These are phyloP conservation scores for Colletotrichum shisoi DNA, from an alignment of 2,329 filamentous ascomycete species.

Conservation along the genomic window DNA sequence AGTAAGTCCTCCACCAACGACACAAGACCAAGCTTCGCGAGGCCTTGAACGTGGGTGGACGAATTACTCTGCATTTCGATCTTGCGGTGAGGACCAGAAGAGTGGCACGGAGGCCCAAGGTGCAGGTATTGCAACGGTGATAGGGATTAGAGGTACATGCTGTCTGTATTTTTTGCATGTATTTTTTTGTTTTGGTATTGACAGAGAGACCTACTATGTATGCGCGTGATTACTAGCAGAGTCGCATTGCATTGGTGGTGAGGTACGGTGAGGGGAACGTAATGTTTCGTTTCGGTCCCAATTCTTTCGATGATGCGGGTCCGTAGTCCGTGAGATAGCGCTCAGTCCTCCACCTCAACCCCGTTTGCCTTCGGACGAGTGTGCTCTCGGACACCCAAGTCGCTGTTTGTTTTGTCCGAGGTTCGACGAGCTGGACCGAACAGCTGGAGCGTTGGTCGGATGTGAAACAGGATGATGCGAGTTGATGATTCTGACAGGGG, in stretches of 20 bases:
- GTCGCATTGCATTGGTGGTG: background rate
- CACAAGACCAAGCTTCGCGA: conserved; percentile 18
- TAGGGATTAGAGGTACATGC: conserved; percentile 31
- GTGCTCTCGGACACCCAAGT: conserved; percentile 11
- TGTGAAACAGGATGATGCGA: background rate
- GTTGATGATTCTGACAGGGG: background rate
- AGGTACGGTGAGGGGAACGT: background rate
- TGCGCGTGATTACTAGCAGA: conserved; percentile 4
- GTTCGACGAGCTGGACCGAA: background rate
- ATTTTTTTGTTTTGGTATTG: too few species aligned
- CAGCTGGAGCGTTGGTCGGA: background rate
- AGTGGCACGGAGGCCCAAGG: conserved; percentile 17
- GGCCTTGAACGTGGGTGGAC: background rate
- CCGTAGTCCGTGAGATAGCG: conserved; percentile 25
- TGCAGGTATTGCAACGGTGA: conserved; percentile 35
- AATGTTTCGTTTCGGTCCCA: conserved; percentile 35
- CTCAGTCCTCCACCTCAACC: conserved; percentile 15
- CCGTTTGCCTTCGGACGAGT: conserved; percentile 8
- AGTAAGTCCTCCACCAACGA: background rate
- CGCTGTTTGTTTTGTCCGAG: conserved; percentile 5
- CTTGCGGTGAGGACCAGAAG: conserved; percentile 21
- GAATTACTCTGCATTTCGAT: conserved; percentile 13
- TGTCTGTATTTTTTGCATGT: conserved; percentile 12
- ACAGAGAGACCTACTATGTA: conserved; percentile 27
- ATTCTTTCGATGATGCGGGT: conserved; percentile 14